Conservation (phyloP, 2,329 filamentous ascomycete species). For the Passalora sequoiae region DNA sequence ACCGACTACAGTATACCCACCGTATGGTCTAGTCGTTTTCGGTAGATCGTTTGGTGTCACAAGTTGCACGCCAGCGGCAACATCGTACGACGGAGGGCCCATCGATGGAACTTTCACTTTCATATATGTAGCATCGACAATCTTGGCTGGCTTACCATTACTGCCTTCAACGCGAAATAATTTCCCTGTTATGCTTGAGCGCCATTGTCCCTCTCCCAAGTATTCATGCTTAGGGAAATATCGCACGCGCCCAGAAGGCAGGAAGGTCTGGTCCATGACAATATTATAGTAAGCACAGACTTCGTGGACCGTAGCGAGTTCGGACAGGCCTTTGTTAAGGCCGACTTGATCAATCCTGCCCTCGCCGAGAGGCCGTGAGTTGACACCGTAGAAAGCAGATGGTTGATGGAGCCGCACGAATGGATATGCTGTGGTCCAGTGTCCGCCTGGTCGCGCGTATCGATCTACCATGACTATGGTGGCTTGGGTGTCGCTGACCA, state of each 20-base stretch:
- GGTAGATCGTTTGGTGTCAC: conserved; percentile 14
- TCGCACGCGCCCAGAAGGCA: conserved; percentile 18
- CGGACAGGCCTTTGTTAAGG: conserved; percentile 18
- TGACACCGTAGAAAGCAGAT: conserved; percentile 21
- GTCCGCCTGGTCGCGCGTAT: conserved; percentile 18
- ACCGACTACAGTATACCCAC: conserved; percentile 19
- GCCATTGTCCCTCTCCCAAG: conserved; percentile 12
- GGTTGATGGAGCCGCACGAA: conserved; percentile 23
- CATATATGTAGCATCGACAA: conserved; percentile 22
- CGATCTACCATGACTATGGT: conserved; percentile 16
- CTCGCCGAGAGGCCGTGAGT: conserved; percentile 14
- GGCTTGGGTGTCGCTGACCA: conserved; percentile 11
- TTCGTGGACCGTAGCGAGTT: conserved; percentile 16
- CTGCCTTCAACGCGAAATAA: conserved; percentile 5
- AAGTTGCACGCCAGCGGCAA: conserved; percentile 7
- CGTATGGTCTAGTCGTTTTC: conserved; percentile 7
- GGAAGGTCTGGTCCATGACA: conserved; percentile 17
- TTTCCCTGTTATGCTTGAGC: conserved; percentile 11
- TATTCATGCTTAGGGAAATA: conserved; percentile 20
- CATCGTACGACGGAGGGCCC: conserved; percentile 15
- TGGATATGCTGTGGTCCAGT: conserved; percentile 21
- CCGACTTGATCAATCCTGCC: conserved; percentile 18
- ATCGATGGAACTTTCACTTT: conserved; percentile 17
- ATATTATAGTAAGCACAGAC: conserved; percentile 17
- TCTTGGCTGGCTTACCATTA: conserved; percentile 6